Base-by-base conservation (phyloP, 805 yeast genomes). In the Priceomyces haplophilus region DNA sequence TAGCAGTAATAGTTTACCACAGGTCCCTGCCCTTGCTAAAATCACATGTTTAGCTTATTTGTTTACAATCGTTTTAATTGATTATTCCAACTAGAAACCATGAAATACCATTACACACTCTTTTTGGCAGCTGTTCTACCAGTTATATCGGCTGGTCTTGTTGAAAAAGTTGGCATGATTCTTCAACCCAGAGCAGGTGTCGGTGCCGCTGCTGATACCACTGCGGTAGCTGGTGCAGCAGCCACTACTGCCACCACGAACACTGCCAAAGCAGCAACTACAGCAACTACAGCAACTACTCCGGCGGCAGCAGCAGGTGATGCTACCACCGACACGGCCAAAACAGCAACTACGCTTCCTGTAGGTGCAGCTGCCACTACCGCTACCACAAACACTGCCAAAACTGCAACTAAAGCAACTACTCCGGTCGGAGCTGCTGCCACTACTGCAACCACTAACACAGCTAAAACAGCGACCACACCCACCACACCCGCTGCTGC, bases 281-380 rank as follows among this genome's bases (percentile, higher is more conserved):
- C 45, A 7, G 39, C 29, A 12, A 35, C 47, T 12, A 45, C 51
- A 19, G 46, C 56, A 11, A 51, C 53, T 17, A 52, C 52, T 10
- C 46, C 46, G 17, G 34, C 55, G 4, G 55, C 48, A 15, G 52
- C 47, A 5, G 49, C 50, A 23, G 47, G 46, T 25, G 37, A 51
- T 23, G 44, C 47, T n/a, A 40, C 39, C 27, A 44, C 53, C 18
- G 49, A 46, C 3, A 42, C 55, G 16, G 36, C 56, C 10, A 43
- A 48, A 24, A 45, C 58, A 15, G 42, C 52, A 20, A 44, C 57
- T 24, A 47, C 52, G 4, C 49, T 44, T 15, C 48, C 55, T 13
- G 54, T 51, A 31, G 50, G 59, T 16, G 33, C 54, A 29, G 45
- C 54, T 21, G 35, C 55, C 11, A 36, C 53, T 7, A 48, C 54